Evolutionary conservation across 495 filamentous ascomycete genomes (phyloP), one percentile per base, ranked within the genome.

Genomic region (Cercophora newfieldiana): DNA sequence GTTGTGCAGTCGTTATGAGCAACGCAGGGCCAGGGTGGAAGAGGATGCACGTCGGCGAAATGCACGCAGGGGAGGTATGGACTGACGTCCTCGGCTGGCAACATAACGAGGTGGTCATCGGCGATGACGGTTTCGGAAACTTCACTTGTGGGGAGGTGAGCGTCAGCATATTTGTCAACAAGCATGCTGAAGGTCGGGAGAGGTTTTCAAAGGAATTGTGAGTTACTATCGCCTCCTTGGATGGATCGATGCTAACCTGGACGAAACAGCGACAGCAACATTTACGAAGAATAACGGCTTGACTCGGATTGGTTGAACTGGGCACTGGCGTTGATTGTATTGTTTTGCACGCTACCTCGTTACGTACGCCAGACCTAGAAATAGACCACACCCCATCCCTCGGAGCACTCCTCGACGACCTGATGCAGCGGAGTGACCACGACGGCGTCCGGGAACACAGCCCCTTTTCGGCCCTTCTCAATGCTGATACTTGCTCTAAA

Each of bases 111-210:
- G 79, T 89, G 1, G 68, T 68, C 16, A 87, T 90, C 63, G 81
- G 81, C 31, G 73, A 81, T 18, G 77, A 85, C 56, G 88, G 88
- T 0, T 89, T 79, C 65, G 87, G 79, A 16, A 58, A 70, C 25
- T 90, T 90, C 67, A 76, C 75, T 0, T 87, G 87, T 56, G 71
- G 76, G 5, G 74, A 77, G 7, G 81, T 80, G 51, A 86, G 82
- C 69, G 82, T 88, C 3, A 81, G 85, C 63, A 81, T 89, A 14
- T 90, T 86, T 83, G 86, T 88, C 14, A 84, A 87, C 66, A 79
- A 80, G 55, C 75, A 76, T n/a, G 84, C 83, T 16, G 78, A 83
- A 29, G 82, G 81, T 6, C 75, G 85, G 64, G 82, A 86, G 31
- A 68, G 66, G 64, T 83, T 89, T 56, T 66, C 64, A 16, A 68